Conservation (phyloP, 1,139 yeast genomes). For the Lodderomyces theae region DNA sequence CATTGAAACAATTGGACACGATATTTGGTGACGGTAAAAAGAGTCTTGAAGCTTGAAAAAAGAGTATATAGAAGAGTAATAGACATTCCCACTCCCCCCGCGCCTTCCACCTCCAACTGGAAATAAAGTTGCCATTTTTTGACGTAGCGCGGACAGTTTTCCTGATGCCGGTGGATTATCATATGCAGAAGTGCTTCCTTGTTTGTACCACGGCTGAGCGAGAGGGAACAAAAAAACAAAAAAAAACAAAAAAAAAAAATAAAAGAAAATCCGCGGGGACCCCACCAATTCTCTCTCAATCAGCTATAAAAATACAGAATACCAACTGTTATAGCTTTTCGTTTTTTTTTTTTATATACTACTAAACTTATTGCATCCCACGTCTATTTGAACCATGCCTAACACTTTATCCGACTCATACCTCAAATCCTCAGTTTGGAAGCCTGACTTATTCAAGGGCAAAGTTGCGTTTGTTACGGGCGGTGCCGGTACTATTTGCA, state of each 20-base stretch:
- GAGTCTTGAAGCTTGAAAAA: conserved; percentile 1
- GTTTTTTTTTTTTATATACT: not conserved
- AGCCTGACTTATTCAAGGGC: conserved; percentile 69
- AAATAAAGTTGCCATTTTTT: too few species aligned
- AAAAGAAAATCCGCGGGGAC: not conserved
- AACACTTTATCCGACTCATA: conserved; percentile 28
- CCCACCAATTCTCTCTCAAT: too few species aligned
- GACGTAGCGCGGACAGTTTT: not conserved
- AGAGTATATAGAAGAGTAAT: conserved; percentile 3
- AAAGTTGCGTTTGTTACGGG: conserved; percentile 94
- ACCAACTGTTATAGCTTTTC: not conserved
- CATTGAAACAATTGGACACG: conserved; percentile 41
- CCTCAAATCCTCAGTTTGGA: conserved; percentile 36
- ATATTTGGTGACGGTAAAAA: conserved; percentile 17
- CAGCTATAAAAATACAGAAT: too few species aligned
- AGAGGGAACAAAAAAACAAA: too few species aligned
- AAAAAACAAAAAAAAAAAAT: too few species aligned
- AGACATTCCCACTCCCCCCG: too few species aligned
- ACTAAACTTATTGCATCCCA: not conserved
- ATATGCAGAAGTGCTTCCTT: not conserved
- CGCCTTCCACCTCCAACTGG: too few species aligned
- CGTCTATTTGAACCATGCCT: conserved; percentile 10
- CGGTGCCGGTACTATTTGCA: conserved; percentile 93
- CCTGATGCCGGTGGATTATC: too few species aligned
- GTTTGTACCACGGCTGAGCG: not conserved